Evolutionary conservation across 306 rosid genomes (phyloP).

Genomic region (Malus sieversii): DNA sequence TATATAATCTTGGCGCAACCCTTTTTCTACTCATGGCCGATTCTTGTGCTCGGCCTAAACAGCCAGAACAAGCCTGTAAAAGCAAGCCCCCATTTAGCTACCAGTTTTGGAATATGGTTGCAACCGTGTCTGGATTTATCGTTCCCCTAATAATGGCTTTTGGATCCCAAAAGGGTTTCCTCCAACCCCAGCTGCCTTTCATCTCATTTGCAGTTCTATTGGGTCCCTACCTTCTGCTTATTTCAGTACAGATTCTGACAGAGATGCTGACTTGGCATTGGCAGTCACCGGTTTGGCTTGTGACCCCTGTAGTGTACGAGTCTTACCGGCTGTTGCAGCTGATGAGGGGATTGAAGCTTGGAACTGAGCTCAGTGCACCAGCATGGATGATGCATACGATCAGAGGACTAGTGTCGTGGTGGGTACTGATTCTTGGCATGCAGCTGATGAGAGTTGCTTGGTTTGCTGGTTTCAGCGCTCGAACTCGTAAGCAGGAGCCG

Average conservation of each 20-base stretch:
- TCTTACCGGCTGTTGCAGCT: slow-evolving; percentile 85
- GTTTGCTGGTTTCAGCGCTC: slow-evolving; percentile 71
- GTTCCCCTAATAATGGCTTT: slow-evolving; percentile 49
- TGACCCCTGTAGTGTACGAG: slow-evolving; percentile 75
- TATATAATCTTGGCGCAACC: slow-evolving; percentile 81
- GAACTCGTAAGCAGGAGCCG: slow-evolving; percentile 20
- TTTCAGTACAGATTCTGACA: slow-evolving; percentile 69
- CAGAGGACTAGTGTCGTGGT: slow-evolving; percentile 82
- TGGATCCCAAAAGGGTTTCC: slow-evolving; percentile 56
- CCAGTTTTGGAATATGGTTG: slow-evolving; percentile 82
- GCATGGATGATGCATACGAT: slow-evolving; percentile 72
- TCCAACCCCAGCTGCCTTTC: slow-evolving; percentile 61
- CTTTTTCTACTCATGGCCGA: slow-evolving; percentile 96
- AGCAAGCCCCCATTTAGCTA: slow-evolving; percentile 84
- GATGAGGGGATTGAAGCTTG: slow-evolving; percentile 86
- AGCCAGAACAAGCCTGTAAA: slow-evolving; percentile 34
- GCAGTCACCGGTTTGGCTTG: slow-evolving; percentile 95
- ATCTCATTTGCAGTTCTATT: slow-evolving; percentile 60
- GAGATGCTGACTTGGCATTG: slow-evolving; percentile 89
- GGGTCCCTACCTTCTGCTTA: slow-evolving; percentile 75
- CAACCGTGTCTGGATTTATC: slow-evolving; percentile 54
- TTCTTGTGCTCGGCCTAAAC: slow-evolving; percentile 57
- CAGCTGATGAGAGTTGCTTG: slow-evolving; percentile 97
- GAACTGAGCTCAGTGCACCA: slow-evolving; percentile 65
- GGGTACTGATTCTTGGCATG: slow-evolving; percentile 82